Evolutionary conservation across 805 yeast genomes (phyloP).

Genomic region (Saccharomyces paradoxus): DNA sequence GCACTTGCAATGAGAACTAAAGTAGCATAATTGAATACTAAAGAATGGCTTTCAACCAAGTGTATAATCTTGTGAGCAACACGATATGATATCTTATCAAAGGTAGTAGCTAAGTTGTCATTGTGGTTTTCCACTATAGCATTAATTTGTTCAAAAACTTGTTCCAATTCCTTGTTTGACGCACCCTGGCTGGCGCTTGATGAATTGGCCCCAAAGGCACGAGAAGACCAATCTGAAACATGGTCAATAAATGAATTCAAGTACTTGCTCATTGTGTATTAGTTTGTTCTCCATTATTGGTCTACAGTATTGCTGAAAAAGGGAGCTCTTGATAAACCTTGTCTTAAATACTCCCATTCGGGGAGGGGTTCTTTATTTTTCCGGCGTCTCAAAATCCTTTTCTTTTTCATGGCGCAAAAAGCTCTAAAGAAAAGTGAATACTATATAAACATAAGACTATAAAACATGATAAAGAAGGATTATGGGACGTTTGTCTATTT

Average conservation of each 20-base stretch:
- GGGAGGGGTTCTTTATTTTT: neutral
- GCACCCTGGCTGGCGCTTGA: neutral
- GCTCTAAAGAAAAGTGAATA: neutral
- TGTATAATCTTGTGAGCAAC: conserved; percentile 6
- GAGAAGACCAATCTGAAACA: conserved; percentile 1
- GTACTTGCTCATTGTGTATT: neutral
- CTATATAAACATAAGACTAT: neutral
- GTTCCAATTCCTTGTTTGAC: conserved; percentile 4
- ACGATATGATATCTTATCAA: conserved; percentile 3
- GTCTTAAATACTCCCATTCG: neutral
- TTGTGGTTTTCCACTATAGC: conserved; percentile 2
- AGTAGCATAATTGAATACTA: conserved; percentile 2
- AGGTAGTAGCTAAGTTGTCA: conserved; percentile 1
- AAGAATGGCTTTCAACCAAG: conserved; percentile 2
- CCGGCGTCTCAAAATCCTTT: neutral
- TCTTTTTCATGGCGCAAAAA: neutral
- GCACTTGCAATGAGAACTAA: conserved; percentile 18
- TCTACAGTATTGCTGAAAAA: neutral
- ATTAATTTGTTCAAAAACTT: conserved; percentile 6
- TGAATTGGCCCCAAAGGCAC: neutral
- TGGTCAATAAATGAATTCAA: neutral
- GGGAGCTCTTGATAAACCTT: neutral
- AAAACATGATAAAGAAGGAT: neutral
- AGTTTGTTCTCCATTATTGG: neutral
- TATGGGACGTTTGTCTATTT: neutral